Conservation (phyloP, 768 basidiomycete genomes). For the Dentipellis sp. region DNA sequence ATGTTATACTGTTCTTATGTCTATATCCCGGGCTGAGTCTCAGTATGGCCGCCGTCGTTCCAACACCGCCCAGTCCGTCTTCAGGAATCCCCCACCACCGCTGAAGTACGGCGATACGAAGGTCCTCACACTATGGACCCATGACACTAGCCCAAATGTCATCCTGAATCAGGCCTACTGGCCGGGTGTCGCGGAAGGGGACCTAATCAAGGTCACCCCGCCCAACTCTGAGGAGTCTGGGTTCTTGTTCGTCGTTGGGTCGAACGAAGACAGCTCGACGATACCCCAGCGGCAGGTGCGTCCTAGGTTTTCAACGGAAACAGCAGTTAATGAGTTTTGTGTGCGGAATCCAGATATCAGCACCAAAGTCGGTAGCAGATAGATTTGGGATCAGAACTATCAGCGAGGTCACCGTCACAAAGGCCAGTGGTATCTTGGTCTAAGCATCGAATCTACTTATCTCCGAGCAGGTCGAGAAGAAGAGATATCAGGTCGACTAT, state of each 20-base stretch:
- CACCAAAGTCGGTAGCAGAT: conserved; percentile 66
- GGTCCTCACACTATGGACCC: conserved; percentile 64
- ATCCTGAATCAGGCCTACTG: conserved; percentile 66
- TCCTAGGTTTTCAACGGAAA: not conserved
- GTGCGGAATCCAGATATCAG: conserved; percentile 46
- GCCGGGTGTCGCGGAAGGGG: conserved; percentile 74
- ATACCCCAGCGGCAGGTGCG: conserved; percentile 60
- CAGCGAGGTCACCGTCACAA: conserved; percentile 60
- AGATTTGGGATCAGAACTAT: conserved; percentile 64
- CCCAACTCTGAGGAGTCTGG: conserved; percentile 31
- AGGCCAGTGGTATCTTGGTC: conserved; percentile 31
- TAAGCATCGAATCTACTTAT: not conserved
- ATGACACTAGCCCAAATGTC: conserved; percentile 51
- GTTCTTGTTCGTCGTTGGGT: conserved; percentile 58
- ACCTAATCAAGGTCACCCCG: conserved; percentile 49
- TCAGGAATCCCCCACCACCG: conserved; percentile 38
- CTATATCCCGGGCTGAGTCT: conserved; percentile 54
- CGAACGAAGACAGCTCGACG: conserved; percentile 48
- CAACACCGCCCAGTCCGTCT: conserved; percentile 63
- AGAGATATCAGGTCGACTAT: conserved; percentile 56
- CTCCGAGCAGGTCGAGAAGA: conserved; percentile 53
- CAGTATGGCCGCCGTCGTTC: conserved; percentile 59
- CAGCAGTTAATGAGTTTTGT: not conserved
- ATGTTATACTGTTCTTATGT: conserved; percentile 31
- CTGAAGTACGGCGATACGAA: conserved; percentile 56